phyloP scores from a whole-genome alignment of 2,329 filamentous ascomycete species.

The Truncatella angustata region DNA sequence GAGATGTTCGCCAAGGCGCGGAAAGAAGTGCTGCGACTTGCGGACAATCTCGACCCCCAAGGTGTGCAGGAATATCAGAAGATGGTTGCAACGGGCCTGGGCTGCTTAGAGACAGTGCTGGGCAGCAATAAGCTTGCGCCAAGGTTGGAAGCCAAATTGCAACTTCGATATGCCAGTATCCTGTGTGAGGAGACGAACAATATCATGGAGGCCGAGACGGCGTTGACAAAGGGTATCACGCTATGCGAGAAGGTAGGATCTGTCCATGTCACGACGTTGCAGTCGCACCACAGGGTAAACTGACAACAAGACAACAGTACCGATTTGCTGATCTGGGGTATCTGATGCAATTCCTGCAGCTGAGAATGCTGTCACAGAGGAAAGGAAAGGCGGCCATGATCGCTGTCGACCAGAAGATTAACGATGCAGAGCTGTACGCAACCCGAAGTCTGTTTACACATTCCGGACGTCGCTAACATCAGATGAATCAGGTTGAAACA shows the following conservation, averaged over 20 bases:
- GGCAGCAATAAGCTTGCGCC: slow-evolving; percentile 60
- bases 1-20: slow-evolving; percentile 72
- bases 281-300: background rate
- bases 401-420: slow-evolving; percentile 66
- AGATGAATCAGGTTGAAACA: slow-evolving; percentile 51
- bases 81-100: slow-evolving; percentile 68
- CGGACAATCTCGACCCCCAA: slow-evolving; percentile 46
- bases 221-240: slow-evolving; percentile 68
- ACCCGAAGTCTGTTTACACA: background rate
- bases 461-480: slow-evolving; percentile 18
- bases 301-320: slow-evolving; percentile 37
- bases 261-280: background rate
- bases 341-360: slow-evolving; percentile 71
- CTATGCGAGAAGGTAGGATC: slow-evolving; percentile 61
- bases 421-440: slow-evolving; percentile 63
- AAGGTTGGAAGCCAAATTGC: slow-evolving; percentile 65
- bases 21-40: slow-evolving; percentile 46
- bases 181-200: slow-evolving; percentile 77
- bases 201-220: slow-evolving; percentile 68
- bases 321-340: slow-evolving; percentile 69
- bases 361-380: slow-evolving; percentile 67
- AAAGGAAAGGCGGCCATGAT: slow-evolving; percentile 73
- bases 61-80: slow-evolving; percentile 67
- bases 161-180: slow-evolving; percentile 69
- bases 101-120: slow-evolving; percentile 69